phyloP scores from a whole-genome alignment of 805 yeast species.

The Wickerhamomyces bisporus region DNA sequence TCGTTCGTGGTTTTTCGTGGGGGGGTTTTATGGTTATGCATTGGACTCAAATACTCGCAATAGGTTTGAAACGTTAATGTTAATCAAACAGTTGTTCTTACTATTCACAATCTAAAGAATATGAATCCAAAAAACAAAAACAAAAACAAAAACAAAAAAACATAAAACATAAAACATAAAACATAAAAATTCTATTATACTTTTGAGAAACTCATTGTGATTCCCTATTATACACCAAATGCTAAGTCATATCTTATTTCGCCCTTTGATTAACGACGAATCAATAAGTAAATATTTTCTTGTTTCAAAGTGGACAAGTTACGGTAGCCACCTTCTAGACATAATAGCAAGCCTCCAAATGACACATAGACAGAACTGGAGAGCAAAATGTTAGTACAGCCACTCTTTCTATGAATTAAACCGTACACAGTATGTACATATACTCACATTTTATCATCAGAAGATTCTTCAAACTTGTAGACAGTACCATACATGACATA shows the following conservation, averaged over 20 bases:
- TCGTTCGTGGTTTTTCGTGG: too few relatives aligned
- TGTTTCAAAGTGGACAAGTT: conserved; percentile 84
- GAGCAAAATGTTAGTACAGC: conserved; percentile 5
- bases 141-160: neutral
- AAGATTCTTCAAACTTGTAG: conserved; percentile 89
- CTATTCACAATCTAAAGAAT: too few relatives aligned
- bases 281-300: conserved; percentile 85
- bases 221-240: too few relatives aligned
- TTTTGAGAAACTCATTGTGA: too few relatives aligned
- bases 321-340: conserved; percentile 93
- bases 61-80: too few relatives aligned
- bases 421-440: too few relatives aligned
- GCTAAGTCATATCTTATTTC: neutral
- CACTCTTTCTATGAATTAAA: too few relatives aligned
- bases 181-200: neutral
- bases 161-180: neutral
- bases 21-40: too few relatives aligned
- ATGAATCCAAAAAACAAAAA: too few relatives aligned
- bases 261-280: conserved; percentile 56
- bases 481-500: conserved; percentile 98
- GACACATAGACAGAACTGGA: conserved; percentile 80
- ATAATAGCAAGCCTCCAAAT: conserved; percentile 90
- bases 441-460: conserved; percentile 42
- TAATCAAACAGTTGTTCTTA: too few relatives aligned
- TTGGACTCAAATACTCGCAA: too few relatives aligned